Evolutionary conservation across 78 protist genomes (phyloP).

Genomic region (Parvularia atlantis): DNA sequence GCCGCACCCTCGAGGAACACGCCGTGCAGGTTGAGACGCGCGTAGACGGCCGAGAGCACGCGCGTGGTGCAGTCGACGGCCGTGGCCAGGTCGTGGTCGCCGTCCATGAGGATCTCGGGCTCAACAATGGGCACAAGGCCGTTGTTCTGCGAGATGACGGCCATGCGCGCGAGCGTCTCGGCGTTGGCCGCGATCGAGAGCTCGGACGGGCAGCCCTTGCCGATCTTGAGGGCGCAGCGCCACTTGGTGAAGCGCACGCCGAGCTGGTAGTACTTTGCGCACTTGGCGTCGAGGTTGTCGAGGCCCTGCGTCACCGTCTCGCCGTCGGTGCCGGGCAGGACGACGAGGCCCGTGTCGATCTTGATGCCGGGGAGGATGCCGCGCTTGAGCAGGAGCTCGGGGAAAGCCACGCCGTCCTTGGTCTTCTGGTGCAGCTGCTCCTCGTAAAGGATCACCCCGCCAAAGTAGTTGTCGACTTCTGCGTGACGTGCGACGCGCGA

Average conservation of each 20-base stretch:
- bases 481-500: background rate
- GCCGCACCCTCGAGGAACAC: background rate
- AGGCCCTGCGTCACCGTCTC: slow-evolving; percentile 84
- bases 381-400: slow-evolving; percentile 36
- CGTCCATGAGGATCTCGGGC: slow-evolving; percentile 83
- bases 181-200: slow-evolving; percentile 70
- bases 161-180: slow-evolving; percentile 79
- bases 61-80: slow-evolving; percentile 35
- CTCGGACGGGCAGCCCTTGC: slow-evolving; percentile 53
- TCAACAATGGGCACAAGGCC: slow-evolving; percentile 93
- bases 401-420: slow-evolving; percentile 62
- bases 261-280: slow-evolving; percentile 63
- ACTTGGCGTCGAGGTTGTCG: slow-evolving; percentile 67
- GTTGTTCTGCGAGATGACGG: slow-evolving; percentile 76
- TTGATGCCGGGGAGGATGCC: slow-evolving; percentile 85
- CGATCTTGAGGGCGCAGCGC: slow-evolving; percentile 68
- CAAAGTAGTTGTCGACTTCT: slow-evolving; percentile 53
- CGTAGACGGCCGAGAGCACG: slow-evolving; percentile 47
- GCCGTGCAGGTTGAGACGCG: background rate
- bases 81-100: slow-evolving; percentile 50
- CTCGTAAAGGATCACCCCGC: slow-evolving; percentile 82
- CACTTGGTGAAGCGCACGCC: slow-evolving; percentile 96
- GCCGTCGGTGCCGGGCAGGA: slow-evolving; percentile 51
- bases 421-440: slow-evolving; percentile 80
- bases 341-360: slow-evolving; percentile 59